phyloP scores from a whole-genome alignment of 106 monocot genomes.

The Dendrobium huoshanense region DNA sequence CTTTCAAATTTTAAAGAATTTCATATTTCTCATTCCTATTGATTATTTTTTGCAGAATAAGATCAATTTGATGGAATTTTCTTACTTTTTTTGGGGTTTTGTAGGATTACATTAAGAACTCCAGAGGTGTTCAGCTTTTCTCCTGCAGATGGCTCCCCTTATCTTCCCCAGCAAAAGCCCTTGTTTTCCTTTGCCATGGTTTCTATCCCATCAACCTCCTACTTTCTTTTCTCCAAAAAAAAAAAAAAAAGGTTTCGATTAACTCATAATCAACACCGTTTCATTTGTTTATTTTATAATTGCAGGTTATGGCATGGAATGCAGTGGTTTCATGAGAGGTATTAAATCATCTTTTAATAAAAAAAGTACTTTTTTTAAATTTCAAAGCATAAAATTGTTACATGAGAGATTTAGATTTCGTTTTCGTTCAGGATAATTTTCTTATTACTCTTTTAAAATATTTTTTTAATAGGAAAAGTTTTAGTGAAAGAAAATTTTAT shows the following conservation, averaged over 20 bases:
- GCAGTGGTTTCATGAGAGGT: conserved; percentile 87
- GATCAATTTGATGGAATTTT: neutral
- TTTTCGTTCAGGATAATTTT: too few species aligned
- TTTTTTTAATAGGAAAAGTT: too few species aligned
- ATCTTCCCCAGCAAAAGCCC: conserved; percentile 58
- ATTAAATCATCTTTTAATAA: neutral
- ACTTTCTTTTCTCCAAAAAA: neutral
- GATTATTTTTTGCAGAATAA: neutral
- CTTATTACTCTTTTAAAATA: too few species aligned
- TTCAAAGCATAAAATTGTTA: too few species aligned
- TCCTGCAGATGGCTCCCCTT: conserved; percentile 84
- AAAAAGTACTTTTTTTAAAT: too few species aligned
- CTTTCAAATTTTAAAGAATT: neutral
- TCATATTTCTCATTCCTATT: neutral
- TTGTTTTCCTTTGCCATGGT: conserved; percentile 98
- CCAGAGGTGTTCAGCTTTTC: conserved; percentile 82
- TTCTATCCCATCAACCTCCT: neutral
- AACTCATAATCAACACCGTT: neutral
- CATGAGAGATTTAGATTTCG: too few species aligned
- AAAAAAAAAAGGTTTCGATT: neutral
- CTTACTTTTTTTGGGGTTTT: neutral
- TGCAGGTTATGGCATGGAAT: conserved; percentile 81
- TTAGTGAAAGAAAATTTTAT: too few species aligned
- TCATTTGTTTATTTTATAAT: neutral
- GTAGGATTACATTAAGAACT: conserved; percentile 73